phyloP scores from a whole-genome alignment of 169 alveolate genomes.

The Cystoisospora suis region DNA sequence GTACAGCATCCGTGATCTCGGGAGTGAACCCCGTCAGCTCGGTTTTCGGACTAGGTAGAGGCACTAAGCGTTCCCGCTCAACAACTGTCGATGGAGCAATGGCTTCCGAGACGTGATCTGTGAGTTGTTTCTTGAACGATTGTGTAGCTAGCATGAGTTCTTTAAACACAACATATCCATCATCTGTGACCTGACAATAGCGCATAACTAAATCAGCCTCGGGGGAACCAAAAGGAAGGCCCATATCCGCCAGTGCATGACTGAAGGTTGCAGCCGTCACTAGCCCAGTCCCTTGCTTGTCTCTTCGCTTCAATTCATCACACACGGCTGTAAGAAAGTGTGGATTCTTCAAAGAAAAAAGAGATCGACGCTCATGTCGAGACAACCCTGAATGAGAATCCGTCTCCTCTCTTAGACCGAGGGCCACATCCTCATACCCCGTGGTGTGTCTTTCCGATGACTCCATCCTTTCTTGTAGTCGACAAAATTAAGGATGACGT shows the following conservation, averaged over 20 bases:
- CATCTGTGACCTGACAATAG: constrained; percentile 44
- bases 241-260: constrained; percentile 27
- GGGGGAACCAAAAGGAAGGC: constrained; percentile 28
- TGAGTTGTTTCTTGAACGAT: not conserved
- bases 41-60: not conserved
- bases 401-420: too few species aligned
- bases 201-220: constrained; percentile 59
- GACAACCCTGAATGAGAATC: too few species aligned
- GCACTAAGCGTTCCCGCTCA: constrained; percentile 1
- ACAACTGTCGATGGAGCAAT: not conserved
- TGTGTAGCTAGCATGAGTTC: constrained; percentile 34
- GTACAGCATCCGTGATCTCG: constrained; percentile 34
- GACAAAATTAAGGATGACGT: too few species aligned
- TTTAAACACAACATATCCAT: constrained; percentile 49
- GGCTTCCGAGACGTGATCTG: constrained; percentile 34
- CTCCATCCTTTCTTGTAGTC: too few species aligned
- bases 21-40: constrained; percentile 3
- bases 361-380: too few species aligned
- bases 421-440: too few species aligned
- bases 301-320: not conserved
- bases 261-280: constrained; percentile 32
- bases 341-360: not conserved
- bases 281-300: constrained; percentile 29
- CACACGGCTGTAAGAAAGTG: constrained; percentile 32
- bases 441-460: too few species aligned